Percentiles rank a stretch among this genome's conserved stretches.
phyloP scores from a whole-genome alignment of 2,329 filamentous ascomycete species.

The Conoideocrella luteorostrata region DNA sequence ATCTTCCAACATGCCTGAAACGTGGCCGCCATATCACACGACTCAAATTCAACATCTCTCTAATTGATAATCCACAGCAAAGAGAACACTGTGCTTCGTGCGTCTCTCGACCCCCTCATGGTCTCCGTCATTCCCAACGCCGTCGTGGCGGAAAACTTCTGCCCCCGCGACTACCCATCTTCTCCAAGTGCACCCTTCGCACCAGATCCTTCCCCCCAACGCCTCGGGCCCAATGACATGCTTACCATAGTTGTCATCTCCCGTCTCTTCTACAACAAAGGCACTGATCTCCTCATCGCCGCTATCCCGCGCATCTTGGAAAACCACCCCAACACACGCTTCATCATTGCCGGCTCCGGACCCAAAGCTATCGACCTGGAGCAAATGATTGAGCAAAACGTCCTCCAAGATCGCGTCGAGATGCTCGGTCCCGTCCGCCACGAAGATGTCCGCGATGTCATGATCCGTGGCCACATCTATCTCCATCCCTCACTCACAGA shows the following conservation, averaged over 20 bases:
- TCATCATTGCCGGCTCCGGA: conserved; percentile 92
- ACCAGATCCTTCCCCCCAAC: conserved; percentile 51
- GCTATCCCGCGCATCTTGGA: conserved; percentile 89
- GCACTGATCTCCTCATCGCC: conserved; percentile 92
- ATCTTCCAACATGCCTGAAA: too few relatives aligned
- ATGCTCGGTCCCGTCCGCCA: conserved; percentile 89
- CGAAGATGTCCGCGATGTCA: conserved; percentile 94
- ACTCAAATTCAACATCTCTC: background rate
- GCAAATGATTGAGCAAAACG: conserved; percentile 94
- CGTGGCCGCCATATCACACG: background rate
- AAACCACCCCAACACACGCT: conserved; percentile 85
- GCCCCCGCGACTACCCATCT: conserved; percentile 48
- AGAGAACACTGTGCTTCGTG: conserved; percentile 92
- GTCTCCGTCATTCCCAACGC: conserved; percentile 98
- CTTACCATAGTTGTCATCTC: conserved; percentile 98
- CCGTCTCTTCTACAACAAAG: conserved; percentile 97
- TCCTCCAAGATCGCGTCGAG: conserved; percentile 87
- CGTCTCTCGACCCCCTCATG: conserved; percentile 91
- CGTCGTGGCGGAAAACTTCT: conserved; percentile 93
- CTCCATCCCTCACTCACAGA: conserved; percentile 92
- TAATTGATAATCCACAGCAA: conserved; percentile 52
- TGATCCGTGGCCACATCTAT: conserved; percentile 95
- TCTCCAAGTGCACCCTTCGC: conserved; percentile 27
- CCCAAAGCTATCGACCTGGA: conserved; percentile 97
- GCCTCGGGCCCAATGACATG: conserved; percentile 72